phyloP scores from a whole-genome alignment of 2,329 filamentous ascomycete species.

The Fusarium secorum region DNA sequence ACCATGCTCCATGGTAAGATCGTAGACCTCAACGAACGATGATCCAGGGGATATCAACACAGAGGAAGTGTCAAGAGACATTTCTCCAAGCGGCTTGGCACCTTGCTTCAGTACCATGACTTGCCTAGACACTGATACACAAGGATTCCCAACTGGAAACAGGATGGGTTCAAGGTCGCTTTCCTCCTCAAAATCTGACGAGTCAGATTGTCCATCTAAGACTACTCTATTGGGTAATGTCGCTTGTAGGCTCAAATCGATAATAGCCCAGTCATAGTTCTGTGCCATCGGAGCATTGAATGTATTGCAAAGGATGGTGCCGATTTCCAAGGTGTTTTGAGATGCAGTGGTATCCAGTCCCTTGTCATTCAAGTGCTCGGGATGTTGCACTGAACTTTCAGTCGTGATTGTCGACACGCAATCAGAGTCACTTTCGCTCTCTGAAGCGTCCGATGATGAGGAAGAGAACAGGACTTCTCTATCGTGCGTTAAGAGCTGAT shows the following conservation, averaged over 20 bases:
- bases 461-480: not conserved
- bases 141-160: fast-evolving
- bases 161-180: fast-evolving
- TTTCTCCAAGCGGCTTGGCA: fast-evolving
- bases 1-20: not conserved
- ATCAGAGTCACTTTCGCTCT: not conserved
- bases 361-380: not conserved
- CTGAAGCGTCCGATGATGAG: not conserved
- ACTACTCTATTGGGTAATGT: not conserved
- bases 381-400: not conserved
- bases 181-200: not conserved
- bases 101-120: not conserved
- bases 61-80: not conserved
- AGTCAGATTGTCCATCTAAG: not conserved
- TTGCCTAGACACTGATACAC: fast-evolving
- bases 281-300: fast-evolving
- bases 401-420: not conserved
- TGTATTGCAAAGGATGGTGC: not conserved
- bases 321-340: not conserved
- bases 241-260: not conserved
- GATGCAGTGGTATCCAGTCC: too few species aligned
- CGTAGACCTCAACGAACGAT: not conserved
- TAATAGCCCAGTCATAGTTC: not conserved
- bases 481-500: fast-evolving
- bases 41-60: not conserved